These are phyloP conservation scores for Polytolypa hystricis DNA, from an alignment of 2,329 filamentous ascomycete genomes.

Conservation along the genomic window DNA sequence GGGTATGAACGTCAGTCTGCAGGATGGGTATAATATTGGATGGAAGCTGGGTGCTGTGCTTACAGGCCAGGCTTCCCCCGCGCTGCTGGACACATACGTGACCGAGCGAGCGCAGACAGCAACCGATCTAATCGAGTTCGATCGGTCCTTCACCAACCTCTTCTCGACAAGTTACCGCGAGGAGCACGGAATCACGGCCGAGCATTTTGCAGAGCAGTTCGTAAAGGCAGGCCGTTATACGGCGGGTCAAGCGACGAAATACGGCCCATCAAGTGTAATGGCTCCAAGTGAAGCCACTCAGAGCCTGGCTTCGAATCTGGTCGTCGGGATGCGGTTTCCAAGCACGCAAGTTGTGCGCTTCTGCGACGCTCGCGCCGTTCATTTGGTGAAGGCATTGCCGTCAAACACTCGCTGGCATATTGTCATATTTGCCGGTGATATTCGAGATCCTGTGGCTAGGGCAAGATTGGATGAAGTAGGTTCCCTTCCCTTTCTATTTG, in stretches of 20 bases:
- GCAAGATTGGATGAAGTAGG: constrained; percentile 24
- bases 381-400: constrained; percentile 38
- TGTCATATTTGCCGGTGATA: constrained; percentile 39
- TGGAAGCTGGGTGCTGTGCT: constrained; percentile 48
- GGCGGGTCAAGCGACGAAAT: constrained; percentile 47
- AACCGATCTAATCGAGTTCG: constrained; percentile 50
- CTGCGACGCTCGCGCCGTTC: constrained; percentile 48
- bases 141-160: constrained; percentile 43
- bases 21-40: constrained; percentile 51
- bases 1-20: constrained; percentile 43
- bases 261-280: constrained; percentile 42
- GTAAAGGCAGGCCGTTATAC: constrained; percentile 48
- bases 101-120: constrained; percentile 43
- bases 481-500: constrained; percentile 21
- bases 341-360: constrained; percentile 49
- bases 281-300: constrained; percentile 22
- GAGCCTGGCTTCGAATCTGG: constrained; percentile 26
- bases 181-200: constrained; percentile 35
- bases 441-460: constrained; percentile 20
- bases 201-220: constrained; percentile 47
- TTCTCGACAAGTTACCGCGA: constrained; percentile 38
- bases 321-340: constrained; percentile 40
- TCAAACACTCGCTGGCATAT: constrained; percentile 44
- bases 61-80: constrained; percentile 31
- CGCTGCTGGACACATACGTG: constrained; percentile 43